Evolutionary conservation across 2,329 filamentous ascomycete species (phyloP).

Genomic region (Monascus ruber): DNA sequence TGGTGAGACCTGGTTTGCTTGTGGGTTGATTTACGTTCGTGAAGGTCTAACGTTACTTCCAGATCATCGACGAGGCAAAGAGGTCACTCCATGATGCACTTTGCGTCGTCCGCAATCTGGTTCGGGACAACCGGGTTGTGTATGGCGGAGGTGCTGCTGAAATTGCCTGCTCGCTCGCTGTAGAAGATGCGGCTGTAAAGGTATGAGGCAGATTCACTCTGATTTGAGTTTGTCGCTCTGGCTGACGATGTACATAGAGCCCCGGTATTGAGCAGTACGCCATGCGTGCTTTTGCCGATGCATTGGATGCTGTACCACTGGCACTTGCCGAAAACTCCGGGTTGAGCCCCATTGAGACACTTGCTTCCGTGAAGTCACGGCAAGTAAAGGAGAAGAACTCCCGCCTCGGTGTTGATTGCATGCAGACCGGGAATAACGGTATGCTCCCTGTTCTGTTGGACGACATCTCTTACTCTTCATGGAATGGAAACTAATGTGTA

Average conservation of each 20-base stretch:
- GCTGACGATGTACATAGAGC: slow-evolving; percentile 41
- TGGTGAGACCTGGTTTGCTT: slow-evolving; percentile 46
- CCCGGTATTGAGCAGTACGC: slow-evolving; percentile 97
- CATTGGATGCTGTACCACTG: slow-evolving; percentile 87
- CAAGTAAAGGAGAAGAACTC: slow-evolving; percentile 79
- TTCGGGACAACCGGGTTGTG: slow-evolving; percentile 90
- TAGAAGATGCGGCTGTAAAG: slow-evolving; percentile 88
- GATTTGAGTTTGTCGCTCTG: neutral
- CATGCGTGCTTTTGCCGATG: slow-evolving; percentile 95
- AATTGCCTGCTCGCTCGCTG: slow-evolving; percentile 90
- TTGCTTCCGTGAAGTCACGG: slow-evolving; percentile 90
- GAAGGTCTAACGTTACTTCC: slow-evolving; percentile 4
- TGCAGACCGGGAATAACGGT: slow-evolving; percentile 84
- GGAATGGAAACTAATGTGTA: slow-evolving; percentile 2
- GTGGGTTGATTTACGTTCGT: slow-evolving; percentile 15
- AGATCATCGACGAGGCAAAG: slow-evolving; percentile 99
- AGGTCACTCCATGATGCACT: slow-evolving; percentile 93
- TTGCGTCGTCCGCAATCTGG: slow-evolving; percentile 93
- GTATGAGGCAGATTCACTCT: slow-evolving; percentile 21
- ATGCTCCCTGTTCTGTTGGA: slow-evolving; percentile 20
- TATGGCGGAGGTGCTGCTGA: slow-evolving; percentile 96
- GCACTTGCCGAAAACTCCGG: slow-evolving; percentile 95
- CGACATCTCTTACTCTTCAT: neutral
- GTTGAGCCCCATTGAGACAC: slow-evolving; percentile 85
- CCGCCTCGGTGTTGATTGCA: slow-evolving; percentile 89